Evolutionary conservation across 176 grass and related monocot genomes (phyloP).

Genomic region (Juncus inflexus): DNA sequence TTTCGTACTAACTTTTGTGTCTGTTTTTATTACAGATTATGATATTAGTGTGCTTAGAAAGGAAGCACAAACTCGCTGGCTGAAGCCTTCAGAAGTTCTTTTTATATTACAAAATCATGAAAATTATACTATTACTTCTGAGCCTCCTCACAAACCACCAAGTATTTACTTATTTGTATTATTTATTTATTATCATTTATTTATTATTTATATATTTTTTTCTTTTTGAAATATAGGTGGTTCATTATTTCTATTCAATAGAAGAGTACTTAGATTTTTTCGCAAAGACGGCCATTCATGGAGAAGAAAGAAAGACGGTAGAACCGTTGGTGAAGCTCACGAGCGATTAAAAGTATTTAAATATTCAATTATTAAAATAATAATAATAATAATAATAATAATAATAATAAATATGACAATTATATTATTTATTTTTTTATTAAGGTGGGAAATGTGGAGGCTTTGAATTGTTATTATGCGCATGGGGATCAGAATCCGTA

Average conservation of each 20-base stretch:
- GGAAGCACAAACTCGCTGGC: conserved; percentile 74
- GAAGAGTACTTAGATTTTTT: conserved; percentile 84
- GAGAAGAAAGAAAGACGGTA: conserved; percentile 90
- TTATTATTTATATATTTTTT: conserved; percentile 3
- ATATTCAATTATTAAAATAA: conserved; percentile 12
- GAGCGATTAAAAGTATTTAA: conserved; percentile 76
- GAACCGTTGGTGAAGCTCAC: conserved; percentile 87
- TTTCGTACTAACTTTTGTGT: conserved; percentile 1
- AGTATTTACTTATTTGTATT: conserved; percentile 38
- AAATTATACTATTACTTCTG: conserved; percentile 48
- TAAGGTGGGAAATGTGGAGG: conserved; percentile 88
- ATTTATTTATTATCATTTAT: too few species aligned
- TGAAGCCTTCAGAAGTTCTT: conserved; percentile 88
- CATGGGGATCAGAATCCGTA: conserved; percentile 85
- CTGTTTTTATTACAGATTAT: conserved; percentile 44
- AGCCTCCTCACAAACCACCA: conserved; percentile 61
- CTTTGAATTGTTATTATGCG: conserved; percentile 94
- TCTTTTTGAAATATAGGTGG: conserved; percentile 50
- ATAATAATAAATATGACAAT: too few species aligned
- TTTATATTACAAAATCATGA: conserved; percentile 84
- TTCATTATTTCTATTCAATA: conserved; percentile 91
- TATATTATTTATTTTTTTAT: too few species aligned
- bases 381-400: not conserved
- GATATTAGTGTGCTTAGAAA: conserved; percentile 67
- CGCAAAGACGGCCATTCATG: conserved; percentile 91